These are phyloP conservation scores for Plasmopara halstedii DNA, from an alignment of 352 stramenopile species.

Conservation along the genomic window DNA sequence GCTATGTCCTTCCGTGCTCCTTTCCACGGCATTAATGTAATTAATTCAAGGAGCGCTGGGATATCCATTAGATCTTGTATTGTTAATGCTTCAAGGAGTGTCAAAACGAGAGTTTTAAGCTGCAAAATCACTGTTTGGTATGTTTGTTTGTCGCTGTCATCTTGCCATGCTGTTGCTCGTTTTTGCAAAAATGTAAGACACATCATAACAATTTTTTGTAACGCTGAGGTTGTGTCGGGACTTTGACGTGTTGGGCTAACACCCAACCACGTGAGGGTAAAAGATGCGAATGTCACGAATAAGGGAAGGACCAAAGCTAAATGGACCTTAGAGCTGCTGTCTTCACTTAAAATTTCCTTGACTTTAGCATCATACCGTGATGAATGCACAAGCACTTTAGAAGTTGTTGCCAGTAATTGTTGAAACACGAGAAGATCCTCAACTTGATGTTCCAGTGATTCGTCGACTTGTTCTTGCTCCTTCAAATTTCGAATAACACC, in stretches of 20 bases:
- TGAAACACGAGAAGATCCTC: conserved; percentile 13
- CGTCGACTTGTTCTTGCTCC: conserved; percentile 5
- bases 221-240: conserved; percentile 11
- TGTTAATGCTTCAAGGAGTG: conserved; percentile 18
- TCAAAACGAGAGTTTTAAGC: conserved; percentile 19
- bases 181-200: conserved; percentile 23
- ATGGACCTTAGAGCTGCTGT: conserved; percentile 2
- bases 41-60: conserved; percentile 26
- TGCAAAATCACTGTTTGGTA: too few relatives aligned
- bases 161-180: conserved; percentile 15
- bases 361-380: conserved; percentile 2
- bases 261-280: conserved; percentile 32
- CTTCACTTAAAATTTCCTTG: not conserved
- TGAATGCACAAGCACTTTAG: conserved; percentile 19
- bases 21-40: conserved; percentile 43
- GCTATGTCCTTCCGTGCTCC: conserved; percentile 46
- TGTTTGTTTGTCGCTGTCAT: conserved; percentile 21
- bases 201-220: conserved; percentile 23
- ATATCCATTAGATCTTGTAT: conserved; percentile 35
- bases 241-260: conserved; percentile 1
- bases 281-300: conserved; percentile 47
- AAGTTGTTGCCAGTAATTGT: conserved; percentile 14
- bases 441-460: conserved; percentile 11
- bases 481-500: conserved; percentile 3
- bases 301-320: conserved; percentile 29